phyloP scores from a whole-genome alignment of 352 stramenopile genomes.

The Phytophthora foliorum region DNA sequence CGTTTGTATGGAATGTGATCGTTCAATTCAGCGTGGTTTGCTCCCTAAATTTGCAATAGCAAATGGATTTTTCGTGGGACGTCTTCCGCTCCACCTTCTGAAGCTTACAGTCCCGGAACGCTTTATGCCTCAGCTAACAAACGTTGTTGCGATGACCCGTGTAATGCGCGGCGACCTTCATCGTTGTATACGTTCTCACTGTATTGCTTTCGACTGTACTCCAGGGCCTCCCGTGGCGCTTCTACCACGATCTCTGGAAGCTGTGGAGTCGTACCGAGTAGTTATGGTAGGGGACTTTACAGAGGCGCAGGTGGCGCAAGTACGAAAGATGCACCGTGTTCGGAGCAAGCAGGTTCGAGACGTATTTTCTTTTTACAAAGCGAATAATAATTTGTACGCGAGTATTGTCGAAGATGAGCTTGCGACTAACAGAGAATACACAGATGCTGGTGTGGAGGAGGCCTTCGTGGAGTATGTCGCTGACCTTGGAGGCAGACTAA shows the following conservation, averaged over 20 bases:
- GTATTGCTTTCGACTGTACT: slow-evolving; percentile 10
- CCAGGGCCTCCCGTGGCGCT: neutral
- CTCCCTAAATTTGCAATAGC: slow-evolving; percentile 14
- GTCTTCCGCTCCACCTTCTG: neutral
- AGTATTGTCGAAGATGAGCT: neutral
- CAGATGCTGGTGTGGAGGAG: neutral
- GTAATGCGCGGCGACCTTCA: slow-evolving; percentile 13
- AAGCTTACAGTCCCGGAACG: neutral
- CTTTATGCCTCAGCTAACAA: neutral
- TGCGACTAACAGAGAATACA: neutral
- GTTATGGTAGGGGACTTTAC: slow-evolving; percentile 13
- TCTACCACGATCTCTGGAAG: slow-evolving; percentile 2
- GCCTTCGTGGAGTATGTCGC: neutral
- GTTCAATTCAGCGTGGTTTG: neutral
- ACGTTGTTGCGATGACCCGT: slow-evolving; percentile 1
- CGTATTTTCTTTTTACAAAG: slow-evolving; percentile 7
- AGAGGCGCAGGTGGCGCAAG: neutral
- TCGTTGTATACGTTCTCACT: no score
- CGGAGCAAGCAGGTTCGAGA: neutral
- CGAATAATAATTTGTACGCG: slow-evolving; percentile 2
- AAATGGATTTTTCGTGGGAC: slow-evolving; percentile 9
- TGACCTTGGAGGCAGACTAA: neutral
- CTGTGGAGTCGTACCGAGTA: slow-evolving; percentile 1
- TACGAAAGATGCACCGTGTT: slow-evolving; percentile 10
- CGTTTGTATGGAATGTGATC: no score